Percentiles rank a stretch among this genome's conserved stretches.
These are phyloP conservation scores for Pulveroboletus sp. DNA, from an alignment of 768 basidiomycete species.

Conservation along the genomic window DNA sequence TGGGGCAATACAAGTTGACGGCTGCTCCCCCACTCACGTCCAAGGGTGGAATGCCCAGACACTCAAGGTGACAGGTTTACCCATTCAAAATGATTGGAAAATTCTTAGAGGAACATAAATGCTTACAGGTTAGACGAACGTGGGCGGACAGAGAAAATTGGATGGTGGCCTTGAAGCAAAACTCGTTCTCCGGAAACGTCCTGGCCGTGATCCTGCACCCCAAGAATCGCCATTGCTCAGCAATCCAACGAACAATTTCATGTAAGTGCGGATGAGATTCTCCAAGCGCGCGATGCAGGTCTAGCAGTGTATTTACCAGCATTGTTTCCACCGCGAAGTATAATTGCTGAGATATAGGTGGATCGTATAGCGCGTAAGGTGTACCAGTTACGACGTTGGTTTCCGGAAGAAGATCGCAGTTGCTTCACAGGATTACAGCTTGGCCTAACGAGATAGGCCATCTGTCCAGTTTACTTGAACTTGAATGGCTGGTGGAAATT, in stretches of 20 bases:
- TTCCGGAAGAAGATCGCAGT: slow-evolving; percentile 12
- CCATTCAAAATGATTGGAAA: background rate
- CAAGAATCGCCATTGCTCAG: slow-evolving; percentile 5
- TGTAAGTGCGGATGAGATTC: slow-evolving; percentile 1
- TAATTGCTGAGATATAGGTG: background rate
- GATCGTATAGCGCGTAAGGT: slow-evolving; percentile 6
- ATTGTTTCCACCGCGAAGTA: background rate
- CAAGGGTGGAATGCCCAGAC: slow-evolving; percentile 8
- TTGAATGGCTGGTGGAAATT: background rate
- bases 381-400: slow-evolving; percentile 11
- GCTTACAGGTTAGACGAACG: slow-evolving; percentile 10
- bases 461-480: too few relatives aligned
- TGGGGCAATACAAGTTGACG: slow-evolving; percentile 15
- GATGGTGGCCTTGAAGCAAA: background rate
- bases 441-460: too few relatives aligned
- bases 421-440: too few relatives aligned
- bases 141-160: slow-evolving; percentile 2
- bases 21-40: slow-evolving; percentile 2
- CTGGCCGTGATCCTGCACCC: slow-evolving; percentile 3
- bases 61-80: background rate
- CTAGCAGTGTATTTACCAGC: background rate
- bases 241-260: background rate
- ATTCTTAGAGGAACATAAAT: background rate
- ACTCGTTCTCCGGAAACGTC: slow-evolving; percentile 10
- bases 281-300: slow-evolving; percentile 3